Evolutionary conservation across 208 protist genomes (phyloP), one percentile per base, ranked within the genome.

Genomic region (Crithidia sp.): DNA sequence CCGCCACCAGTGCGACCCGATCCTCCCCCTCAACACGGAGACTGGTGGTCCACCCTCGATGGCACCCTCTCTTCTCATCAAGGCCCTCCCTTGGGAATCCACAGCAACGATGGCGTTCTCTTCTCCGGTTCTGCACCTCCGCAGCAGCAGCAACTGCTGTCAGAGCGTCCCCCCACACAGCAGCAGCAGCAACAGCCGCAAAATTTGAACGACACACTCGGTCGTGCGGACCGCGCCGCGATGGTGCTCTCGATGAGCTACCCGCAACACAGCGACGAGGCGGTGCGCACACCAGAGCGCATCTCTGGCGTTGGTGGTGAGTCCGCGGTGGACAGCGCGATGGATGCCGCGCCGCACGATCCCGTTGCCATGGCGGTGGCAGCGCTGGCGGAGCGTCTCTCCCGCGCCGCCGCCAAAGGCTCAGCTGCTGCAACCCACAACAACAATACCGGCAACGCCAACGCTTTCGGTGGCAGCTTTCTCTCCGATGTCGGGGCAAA

Each of bases 191-290:
- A 19, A n/a, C 41, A 58, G 19, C 14, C 52, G 4, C 55, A 71
- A 8, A 87, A 69, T 67, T 52, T 89, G 10, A 89, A 89, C 76
- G 60, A 79, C 50, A 89, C 85, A 0, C 67, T 89, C 0, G 85
- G 85, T 36, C 73, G 79, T 8, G 76, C 65, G 4, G 77, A 86
- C 53, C 77, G 85, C 2, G 85, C 85, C 1, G 78, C 77, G 16
- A 85, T 89, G 71, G 55, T 86, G 73, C 59, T 88, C 49, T 71
- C 67, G 2, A 55, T 73, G 64, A 40, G 49, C 47, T 66, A 43
- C 64, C 61, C 47, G 10, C 54, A 65, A 10, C 14, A 45, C 28
- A 50, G 56, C 56, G n/a, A 10, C n/a, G 36, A 44, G 7, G n/a
- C 9, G 5, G n/a, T 19, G 17, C 36, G n/a, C 9, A 45, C 3